Evolutionary conservation across 768 basidiomycete species (phyloP).

Genomic region (Mycena metata): DNA sequence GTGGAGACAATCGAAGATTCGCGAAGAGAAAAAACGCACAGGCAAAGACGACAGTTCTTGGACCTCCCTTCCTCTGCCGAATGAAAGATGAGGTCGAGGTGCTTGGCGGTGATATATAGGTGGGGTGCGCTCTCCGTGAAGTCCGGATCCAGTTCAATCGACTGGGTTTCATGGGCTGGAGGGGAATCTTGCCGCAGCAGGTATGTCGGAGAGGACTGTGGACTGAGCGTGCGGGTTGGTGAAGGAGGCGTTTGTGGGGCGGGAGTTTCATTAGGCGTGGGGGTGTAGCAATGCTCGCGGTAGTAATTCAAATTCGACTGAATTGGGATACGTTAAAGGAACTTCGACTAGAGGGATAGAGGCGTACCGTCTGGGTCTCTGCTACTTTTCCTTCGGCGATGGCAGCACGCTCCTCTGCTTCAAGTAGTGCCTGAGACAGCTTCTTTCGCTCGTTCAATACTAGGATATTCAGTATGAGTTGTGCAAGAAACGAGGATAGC

Average conservation of each 20-base stretch:
- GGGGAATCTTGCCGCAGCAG: background rate
- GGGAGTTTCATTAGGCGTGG: background rate
- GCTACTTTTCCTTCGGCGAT: conserved; percentile 6
- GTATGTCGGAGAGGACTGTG: background rate
- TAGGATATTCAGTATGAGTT: background rate
- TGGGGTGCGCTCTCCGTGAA: background rate
- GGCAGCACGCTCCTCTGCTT: conserved; percentile 16
- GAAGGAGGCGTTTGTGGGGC: background rate
- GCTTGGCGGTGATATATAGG: background rate
- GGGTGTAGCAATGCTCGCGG: background rate
- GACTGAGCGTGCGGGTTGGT: background rate
- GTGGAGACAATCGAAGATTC: background rate
- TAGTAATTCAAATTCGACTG: background rate
- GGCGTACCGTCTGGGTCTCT: background rate
- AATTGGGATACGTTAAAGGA: background rate
- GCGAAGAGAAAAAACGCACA: conserved; percentile 10
- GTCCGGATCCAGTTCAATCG: background rate
- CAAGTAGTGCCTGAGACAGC: background rate
- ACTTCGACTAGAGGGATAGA: background rate
- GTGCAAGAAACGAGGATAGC: background rate
- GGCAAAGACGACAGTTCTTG: conserved; percentile 19
- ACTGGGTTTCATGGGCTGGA: too few species aligned
- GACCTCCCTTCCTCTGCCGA: background rate
- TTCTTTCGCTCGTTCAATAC: conserved; percentile 12
- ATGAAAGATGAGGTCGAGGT: conserved; percentile 13